Evolutionary conservation across 2,329 filamentous ascomycete genomes (phyloP), one percentile per base, ranked within the genome.

Genomic region (Talaromyces sp.): DNA sequence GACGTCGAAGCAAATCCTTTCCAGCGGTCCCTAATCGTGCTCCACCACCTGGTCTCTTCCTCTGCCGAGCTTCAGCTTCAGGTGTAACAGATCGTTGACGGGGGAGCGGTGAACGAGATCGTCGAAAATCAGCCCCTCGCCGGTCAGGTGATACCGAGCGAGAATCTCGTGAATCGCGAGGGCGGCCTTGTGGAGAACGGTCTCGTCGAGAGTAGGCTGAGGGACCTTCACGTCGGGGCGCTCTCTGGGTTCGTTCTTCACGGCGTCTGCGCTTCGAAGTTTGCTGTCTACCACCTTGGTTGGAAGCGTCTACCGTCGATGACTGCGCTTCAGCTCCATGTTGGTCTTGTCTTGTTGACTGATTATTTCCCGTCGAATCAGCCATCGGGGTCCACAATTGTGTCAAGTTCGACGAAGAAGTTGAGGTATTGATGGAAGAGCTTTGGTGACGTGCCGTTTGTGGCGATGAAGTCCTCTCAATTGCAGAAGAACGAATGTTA

Each of bases 11-110:
- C 22, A 74, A 77, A 68, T 79, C 78, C 19, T 74, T 72, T 27
- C 79, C 75, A 11, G 74, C 72, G 1, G 75, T 69, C 0, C 77
- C 77, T 64, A 79, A 74, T 6, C 81, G 77, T 7, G 81, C 76
- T 41, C 79, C 79, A 54, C 79, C 80, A 52, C 81, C 81, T 1
- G 81, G 81, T 41, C 81, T 74, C 71, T 82, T 82, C 37, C 80
- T 76, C 67, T 78, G 79, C 54, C 79, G 78, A 17, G 76, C 68
- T 39, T 74, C 72, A 37, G 72, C 71, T 49, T 79, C 76, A 7
- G 77, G 72, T 7, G 78, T 75, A n/a, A 78, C 78, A 7, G 80
- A 80, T 52, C 78, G 77, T 27, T 75, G 77, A 61, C 74, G 77
- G 10, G 74, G 71, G 19, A 79, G 72, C 13, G 80, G 79, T 1